Evolutionary conservation across 345 rosid species (phyloP).

Genomic region (Salix udensis): DNA sequence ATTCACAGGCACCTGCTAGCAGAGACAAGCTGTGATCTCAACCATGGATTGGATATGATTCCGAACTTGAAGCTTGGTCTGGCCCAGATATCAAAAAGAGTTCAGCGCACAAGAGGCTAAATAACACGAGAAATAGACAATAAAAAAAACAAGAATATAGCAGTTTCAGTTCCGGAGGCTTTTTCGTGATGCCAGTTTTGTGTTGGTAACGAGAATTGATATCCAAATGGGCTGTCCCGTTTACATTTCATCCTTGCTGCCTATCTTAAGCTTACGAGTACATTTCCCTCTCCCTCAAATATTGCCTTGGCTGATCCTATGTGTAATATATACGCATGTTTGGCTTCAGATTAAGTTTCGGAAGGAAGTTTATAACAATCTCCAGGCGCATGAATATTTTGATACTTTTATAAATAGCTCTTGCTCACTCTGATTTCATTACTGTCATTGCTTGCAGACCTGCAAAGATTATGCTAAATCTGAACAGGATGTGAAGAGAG

Average conservation of each 20-base stretch:
- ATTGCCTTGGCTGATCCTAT: background rate
- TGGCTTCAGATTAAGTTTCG: too few relatives aligned
- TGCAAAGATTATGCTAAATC: too few relatives aligned
- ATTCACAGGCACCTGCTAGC: constrained; percentile 28
- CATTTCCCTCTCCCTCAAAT: background rate
- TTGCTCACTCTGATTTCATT: background rate
- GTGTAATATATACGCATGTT: too few relatives aligned
- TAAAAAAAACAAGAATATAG: background rate
- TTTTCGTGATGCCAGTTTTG: background rate
- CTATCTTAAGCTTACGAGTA: background rate
- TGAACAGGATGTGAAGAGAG: too few relatives aligned
- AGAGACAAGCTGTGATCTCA: constrained; percentile 31
- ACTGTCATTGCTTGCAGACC: background rate
- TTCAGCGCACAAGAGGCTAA: background rate
- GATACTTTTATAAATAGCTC: fast-evolving
- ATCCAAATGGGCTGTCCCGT: background rate
- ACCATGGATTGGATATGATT: background rate
- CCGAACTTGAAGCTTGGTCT: background rate
- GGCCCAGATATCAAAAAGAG: constrained; percentile 1
- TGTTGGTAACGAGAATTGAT: background rate
- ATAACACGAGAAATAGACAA: background rate
- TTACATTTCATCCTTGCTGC: background rate
- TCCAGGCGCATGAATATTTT: background rate
- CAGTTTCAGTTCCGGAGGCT: background rate
- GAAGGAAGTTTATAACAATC: background rate